Evolutionary conservation across 1,284 basidiomycete genomes (phyloP).

Genomic region (Ganoderma lucidum): DNA sequence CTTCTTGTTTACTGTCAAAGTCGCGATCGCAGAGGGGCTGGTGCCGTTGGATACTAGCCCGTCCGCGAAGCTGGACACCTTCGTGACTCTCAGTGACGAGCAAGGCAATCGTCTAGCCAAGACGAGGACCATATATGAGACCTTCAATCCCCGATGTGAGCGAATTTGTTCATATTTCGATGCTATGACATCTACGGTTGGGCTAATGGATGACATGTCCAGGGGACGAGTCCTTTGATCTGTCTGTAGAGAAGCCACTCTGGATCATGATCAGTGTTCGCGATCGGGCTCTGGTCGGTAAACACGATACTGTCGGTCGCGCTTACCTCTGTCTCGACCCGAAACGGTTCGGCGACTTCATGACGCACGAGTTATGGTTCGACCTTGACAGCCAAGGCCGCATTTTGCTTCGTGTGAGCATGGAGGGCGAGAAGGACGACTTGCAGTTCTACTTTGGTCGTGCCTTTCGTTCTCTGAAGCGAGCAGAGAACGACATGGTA

Average conservation of each 20-base stretch:
- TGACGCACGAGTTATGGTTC: constrained; percentile 93
- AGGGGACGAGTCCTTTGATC: constrained; percentile 98
- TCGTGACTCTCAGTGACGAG: constrained; percentile 95
- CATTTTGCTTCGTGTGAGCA: constrained; percentile 89
- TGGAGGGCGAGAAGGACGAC: constrained; percentile 99
- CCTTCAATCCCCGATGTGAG: constrained; percentile 88
- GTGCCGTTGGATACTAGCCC: constrained; percentile 76
- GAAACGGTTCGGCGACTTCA: constrained; percentile 86
- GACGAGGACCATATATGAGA: constrained; percentile 96
- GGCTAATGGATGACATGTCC: constrained; percentile 14
- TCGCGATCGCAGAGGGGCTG: constrained; percentile 89
- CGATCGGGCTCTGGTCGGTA: constrained; percentile 88
- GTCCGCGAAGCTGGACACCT: constrained; percentile 84
- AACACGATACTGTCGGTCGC: constrained; percentile 91
- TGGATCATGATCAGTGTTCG: constrained; percentile 98
- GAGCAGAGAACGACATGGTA: constrained; percentile 96
- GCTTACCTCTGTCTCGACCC: constrained; percentile 95
- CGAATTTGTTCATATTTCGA: constrained; percentile 21
- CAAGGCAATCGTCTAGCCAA: constrained; percentile 91
- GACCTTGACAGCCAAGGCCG: constrained; percentile 91
- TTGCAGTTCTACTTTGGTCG: constrained; percentile 98
- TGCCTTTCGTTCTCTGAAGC: constrained; percentile 93
- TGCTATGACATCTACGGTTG: constrained; percentile 4
- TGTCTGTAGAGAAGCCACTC: constrained; percentile 87
- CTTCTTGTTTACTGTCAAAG: constrained; percentile 95